Base-by-base conservation (phyloP, 371 early-diverging fungal species). In the Mucor ambiguus region DNA sequence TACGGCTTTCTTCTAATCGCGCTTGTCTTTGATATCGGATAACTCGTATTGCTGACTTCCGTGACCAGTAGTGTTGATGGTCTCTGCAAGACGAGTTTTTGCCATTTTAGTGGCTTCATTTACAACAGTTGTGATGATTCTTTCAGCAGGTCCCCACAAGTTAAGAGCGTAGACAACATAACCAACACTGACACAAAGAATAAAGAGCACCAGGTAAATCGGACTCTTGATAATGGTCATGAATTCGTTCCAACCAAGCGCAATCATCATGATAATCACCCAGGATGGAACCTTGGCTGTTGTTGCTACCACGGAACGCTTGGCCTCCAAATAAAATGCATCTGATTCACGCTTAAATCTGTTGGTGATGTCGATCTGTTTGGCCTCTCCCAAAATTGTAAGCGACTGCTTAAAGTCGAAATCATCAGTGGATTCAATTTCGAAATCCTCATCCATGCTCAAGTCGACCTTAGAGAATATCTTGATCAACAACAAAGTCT, bases 221-320 rank as follows among this genome's bases (percentile, higher is more conserved):
- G 98, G 98, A 63, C 88, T 95, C 48, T 80, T 83, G 64, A 97
- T 63, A 18, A 97, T 85, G 1, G 91, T 64, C 83, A 94, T 86
- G 41, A 95, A 89, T 75, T 97, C 98, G 73, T 97, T 97, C 95
- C 96, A 97, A 18, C 98, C 98, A 16, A 98, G 76, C 22, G 89
- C 72, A 16, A 92, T 74, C 54, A 95, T 76, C 57, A 95, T 74
- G 18, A 87, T 83, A 24, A 95, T 78, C 56, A 95, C 88, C 96
- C 97, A 98, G 32, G 83, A 77, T 9, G 98, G 98, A 28, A 97
- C 83, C 62, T 90, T 90, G 67, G 92, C 92, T 24, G 92, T 92
- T 1, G 94, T 94, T 0, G 92, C 75, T 2, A 98, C 96, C 61
- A 95, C 90, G 0, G 96, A 92, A 22, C 98, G 92, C 79, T 98